Conservation (phyloP, 1,139 yeast genomes). For the Pichia sp. region DNA sequence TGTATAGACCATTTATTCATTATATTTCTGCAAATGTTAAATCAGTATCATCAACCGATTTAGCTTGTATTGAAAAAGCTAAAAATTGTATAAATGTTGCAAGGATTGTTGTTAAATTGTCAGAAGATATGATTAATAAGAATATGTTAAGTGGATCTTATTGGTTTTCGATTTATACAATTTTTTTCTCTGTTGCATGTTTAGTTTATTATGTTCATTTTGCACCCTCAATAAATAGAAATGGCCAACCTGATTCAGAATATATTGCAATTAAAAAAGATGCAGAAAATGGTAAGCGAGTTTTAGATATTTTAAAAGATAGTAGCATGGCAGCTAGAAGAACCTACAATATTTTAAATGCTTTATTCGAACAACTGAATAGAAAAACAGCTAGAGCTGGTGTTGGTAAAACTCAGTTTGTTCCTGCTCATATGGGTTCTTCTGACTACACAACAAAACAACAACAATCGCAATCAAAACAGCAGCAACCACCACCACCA, state of each 20-base stretch:
- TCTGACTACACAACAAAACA: conserved; percentile 18
- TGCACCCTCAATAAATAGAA: conserved; percentile 37
- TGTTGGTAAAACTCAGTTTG: conserved; percentile 16
- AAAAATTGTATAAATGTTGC: conserved; percentile 83
- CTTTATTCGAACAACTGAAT: conserved; percentile 75
- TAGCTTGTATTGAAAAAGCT: conserved; percentile 62
- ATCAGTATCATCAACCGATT: conserved; percentile 30
- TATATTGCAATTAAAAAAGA: conserved; percentile 58
- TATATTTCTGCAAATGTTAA: conserved; percentile 47
- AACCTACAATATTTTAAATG: conserved; percentile 71
- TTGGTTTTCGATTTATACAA: conserved; percentile 89
- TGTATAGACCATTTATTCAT: conserved; percentile 89
- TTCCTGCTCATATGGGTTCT: conserved; percentile 27
- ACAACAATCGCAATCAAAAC: neutral
- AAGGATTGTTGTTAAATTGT: conserved; percentile 72
- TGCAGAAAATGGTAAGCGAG: conserved; percentile 75
- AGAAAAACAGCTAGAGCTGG: conserved; percentile 48
- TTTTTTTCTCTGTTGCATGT: conserved; percentile 88
- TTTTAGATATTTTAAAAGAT: conserved; percentile 63
- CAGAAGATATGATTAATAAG: conserved; percentile 74
- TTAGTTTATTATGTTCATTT: conserved; percentile 80
- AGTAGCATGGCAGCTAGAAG: conserved; percentile 73
- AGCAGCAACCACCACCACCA: neutral
- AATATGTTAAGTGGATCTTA: conserved; percentile 78
- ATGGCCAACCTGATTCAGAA: conserved; percentile 53